Conservation (phyloP, 805 yeast genomes). For the Starmerella floris region DNA sequence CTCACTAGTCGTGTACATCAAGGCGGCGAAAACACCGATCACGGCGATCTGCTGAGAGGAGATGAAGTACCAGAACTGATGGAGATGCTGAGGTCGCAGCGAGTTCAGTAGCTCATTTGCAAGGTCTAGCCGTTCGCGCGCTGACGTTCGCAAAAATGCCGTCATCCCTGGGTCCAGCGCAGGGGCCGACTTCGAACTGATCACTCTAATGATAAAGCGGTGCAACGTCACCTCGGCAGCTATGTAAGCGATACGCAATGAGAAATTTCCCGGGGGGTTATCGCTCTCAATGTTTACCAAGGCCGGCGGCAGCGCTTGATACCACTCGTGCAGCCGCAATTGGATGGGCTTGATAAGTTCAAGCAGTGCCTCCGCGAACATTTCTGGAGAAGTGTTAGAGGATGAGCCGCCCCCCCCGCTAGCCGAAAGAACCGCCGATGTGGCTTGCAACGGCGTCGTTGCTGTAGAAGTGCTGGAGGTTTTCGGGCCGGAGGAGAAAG, state of each 20-base stretch:
- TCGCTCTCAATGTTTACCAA: constrained; percentile 18
- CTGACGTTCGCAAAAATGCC: constrained; percentile 70
- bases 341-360: constrained; percentile 50
- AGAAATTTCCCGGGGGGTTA: constrained; percentile 44
- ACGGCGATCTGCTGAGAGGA: constrained; percentile 65
- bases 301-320: constrained; percentile 25
- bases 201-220: constrained; percentile 33
- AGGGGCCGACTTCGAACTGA: constrained; percentile 22
- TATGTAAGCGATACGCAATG: constrained; percentile 71
- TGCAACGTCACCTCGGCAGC: constrained; percentile 83
- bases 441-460: not conserved
- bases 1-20: constrained; percentile 54
- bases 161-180: constrained; percentile 40
- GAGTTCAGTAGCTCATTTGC: constrained; percentile 68
- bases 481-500: not conserved
- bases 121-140: constrained; percentile 65
- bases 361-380: constrained; percentile 42
- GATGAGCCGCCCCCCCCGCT: not conserved
- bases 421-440: not conserved
- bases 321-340: constrained; percentile 28
- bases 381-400: not conserved
- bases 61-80: constrained; percentile 81
- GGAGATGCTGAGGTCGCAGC: constrained; percentile 68
- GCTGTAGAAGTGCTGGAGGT: not conserved
- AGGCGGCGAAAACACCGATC: constrained; percentile 78